Evolutionary conservation across 2,329 filamentous ascomycete species (phyloP), one percentile per base, ranked within the genome.

Genomic region (Diplodia scrobiculata): DNA sequence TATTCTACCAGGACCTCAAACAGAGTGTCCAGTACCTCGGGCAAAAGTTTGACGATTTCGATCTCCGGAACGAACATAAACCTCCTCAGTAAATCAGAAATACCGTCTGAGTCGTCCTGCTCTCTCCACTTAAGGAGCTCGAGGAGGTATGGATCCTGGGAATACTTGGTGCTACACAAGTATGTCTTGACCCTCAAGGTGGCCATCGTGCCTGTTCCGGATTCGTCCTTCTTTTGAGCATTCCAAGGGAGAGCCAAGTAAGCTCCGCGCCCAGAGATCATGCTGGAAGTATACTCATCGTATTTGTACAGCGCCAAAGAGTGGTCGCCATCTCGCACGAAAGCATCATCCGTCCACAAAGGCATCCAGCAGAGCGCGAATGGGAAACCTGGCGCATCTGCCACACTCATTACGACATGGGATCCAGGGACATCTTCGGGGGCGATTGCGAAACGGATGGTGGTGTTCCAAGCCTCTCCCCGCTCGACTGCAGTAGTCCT

Each of bases 21-120:
- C 0, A 99, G 85, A 0, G 92, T 87, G 76, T 97, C 91, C 63
- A 99, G 89, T 0, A 98, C 92, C 72, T 96, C 90, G 69, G 86
- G 90, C 7, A 98, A 81, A 50, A 98, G 84, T 80, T 98, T 99
- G 68, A 99, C 95, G 38, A 99, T 91, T 78, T 99, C 96, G 66
- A 98, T 97, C 75, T 99, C 95, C 0, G 95, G 91, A 0, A 99
- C 93, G 70, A 98, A 98, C 21, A 93, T 88, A 58, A 98, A 86
- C 70, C 93, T 89, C 74, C 90, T 90, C 50, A 99, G 80, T 0
- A 96, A 81, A 27, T 87, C 84, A 0, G 91, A 83, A 1, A 98
- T 83, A 41, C 93, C 87, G 32, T 88, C 87, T 53, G 88, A 84
- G 0, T 88, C 83, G 0, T 88, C 83, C 48, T 89, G 84, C 13